Conservation (phyloP, 495 filamentous ascomycete genomes). For the Letharia lupina region DNA sequence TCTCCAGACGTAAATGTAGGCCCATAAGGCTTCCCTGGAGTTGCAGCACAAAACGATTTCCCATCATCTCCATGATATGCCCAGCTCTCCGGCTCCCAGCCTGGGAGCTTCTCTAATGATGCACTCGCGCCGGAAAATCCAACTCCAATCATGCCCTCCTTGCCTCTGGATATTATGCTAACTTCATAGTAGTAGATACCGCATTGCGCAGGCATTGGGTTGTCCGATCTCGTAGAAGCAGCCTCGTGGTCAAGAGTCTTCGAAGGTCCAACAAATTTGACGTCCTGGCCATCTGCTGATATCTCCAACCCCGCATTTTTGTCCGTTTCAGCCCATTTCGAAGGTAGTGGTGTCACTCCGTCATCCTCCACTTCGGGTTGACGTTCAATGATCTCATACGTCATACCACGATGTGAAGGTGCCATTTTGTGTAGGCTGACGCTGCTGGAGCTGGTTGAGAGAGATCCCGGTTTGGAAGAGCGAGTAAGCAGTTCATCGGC, state of each 20-base stretch:
- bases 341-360: constrained; percentile 59
- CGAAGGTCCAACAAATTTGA: constrained; percentile 57
- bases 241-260: constrained; percentile 73
- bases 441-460: constrained; percentile 57
- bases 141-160: constrained; percentile 84
- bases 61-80: constrained; percentile 98
- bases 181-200: constrained; percentile 97
- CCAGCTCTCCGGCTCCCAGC: constrained; percentile 95
- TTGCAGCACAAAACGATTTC: constrained; percentile 67
- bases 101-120: constrained; percentile 71
- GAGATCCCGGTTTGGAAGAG: constrained; percentile 39
- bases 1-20: constrained; percentile 66
- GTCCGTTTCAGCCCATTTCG: constrained; percentile 73
- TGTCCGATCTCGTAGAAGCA: constrained; percentile 73
- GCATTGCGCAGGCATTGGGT: constrained; percentile 83
- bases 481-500: constrained; percentile 36
- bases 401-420: constrained; percentile 70
- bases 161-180: constrained; percentile 71
- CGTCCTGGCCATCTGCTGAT: constrained; percentile 63
- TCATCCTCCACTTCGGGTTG: constrained; percentile 51
- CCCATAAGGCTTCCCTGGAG: constrained; percentile 68
- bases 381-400: constrained; percentile 81
- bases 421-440: constrained; percentile 56
- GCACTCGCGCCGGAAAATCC: constrained; percentile 75
- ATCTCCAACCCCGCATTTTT: constrained; percentile 69